Percentiles rank a stretch among this genome's conserved stretches.
These are phyloP conservation scores for Soucietia sequanensis DNA, from an alignment of 805 yeast genomes.

Conservation along the genomic window DNA sequence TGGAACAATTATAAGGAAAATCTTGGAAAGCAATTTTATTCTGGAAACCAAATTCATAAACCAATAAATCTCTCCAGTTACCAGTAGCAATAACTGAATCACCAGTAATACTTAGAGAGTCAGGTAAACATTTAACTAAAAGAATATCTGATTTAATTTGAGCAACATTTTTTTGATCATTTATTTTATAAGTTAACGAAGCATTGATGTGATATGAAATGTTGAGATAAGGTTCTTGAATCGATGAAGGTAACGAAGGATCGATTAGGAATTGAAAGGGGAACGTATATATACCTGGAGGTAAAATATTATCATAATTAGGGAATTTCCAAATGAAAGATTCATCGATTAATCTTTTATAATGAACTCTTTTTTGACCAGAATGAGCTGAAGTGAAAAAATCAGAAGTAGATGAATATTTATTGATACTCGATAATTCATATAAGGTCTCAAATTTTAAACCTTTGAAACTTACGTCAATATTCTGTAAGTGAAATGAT, in stretches of 20 bases:
- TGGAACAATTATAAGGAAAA: conserved; percentile 3
- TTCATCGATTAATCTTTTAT: conserved; percentile 5
- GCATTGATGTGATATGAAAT: conserved; percentile 6
- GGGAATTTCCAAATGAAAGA: conserved; percentile 6
- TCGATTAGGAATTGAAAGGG: conserved; percentile 12
- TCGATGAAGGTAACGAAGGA: conserved; percentile 10
- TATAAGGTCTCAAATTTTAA: conserved; percentile 7
- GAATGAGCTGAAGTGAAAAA: background rate
- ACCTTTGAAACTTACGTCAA: conserved; percentile 7
- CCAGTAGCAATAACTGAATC: conserved; percentile 15
- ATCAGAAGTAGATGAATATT: background rate
- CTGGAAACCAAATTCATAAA: conserved; percentile 14
- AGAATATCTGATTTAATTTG: conserved; percentile 2
- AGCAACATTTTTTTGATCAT: background rate
- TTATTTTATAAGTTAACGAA: conserved; percentile 2
- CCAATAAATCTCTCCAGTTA: conserved; percentile 15
- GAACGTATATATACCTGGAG: conserved; percentile 11
- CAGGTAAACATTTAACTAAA: conserved; percentile 8
- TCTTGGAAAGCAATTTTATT: conserved; percentile 14
- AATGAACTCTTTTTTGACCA: background rate
- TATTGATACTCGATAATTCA: background rate
- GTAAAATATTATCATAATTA: background rate
- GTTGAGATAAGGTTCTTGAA: conserved; percentile 5
- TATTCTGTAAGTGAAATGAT: conserved; percentile 3
- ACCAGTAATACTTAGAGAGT: background rate